Evolutionary conservation across 768 basidiomycete genomes (phyloP).

Genomic region (Daedaleopsis sinensis): DNA sequence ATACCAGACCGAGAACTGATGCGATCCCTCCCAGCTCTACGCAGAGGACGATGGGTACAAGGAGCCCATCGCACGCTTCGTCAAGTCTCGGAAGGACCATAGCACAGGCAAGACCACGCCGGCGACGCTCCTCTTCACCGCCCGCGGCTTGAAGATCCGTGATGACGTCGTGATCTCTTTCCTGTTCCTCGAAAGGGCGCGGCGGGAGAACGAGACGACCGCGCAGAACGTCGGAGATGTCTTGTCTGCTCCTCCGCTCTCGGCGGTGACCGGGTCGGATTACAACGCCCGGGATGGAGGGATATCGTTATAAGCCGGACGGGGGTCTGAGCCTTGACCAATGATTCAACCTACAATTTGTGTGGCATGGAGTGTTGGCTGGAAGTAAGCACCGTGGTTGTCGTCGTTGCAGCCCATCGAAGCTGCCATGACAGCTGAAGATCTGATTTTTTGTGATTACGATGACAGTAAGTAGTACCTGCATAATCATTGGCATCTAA

Average conservation of each 20-base stretch:
- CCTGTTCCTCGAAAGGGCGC: slow-evolving; percentile 44
- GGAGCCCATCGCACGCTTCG: slow-evolving; percentile 41
- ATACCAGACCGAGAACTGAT: background rate
- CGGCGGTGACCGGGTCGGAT: slow-evolving; percentile 4
- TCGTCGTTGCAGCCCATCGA: too few species aligned
- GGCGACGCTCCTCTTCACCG: slow-evolving; percentile 37
- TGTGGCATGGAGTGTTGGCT: too few species aligned
- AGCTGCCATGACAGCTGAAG: too few species aligned
- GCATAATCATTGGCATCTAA: too few species aligned
- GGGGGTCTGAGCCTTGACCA: background rate
- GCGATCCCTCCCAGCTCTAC: slow-evolving; percentile 34
- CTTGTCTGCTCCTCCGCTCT: slow-evolving; percentile 6
- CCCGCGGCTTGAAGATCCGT: slow-evolving; percentile 38
- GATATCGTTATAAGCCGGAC: background rate
- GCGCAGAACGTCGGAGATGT: slow-evolving; percentile 25
- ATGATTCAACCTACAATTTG: background rate
- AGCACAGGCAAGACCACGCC: slow-evolving; percentile 28
- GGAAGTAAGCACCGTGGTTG: too few species aligned
- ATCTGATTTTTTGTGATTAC: too few species aligned
- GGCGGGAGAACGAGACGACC: slow-evolving; percentile 36
- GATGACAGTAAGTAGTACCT: too few species aligned
- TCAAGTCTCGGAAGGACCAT: slow-evolving; percentile 32
- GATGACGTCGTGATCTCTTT: slow-evolving; percentile 45
- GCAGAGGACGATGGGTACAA: slow-evolving; percentile 35
- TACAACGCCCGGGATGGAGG: slow-evolving; percentile 11